Evolutionary conservation across 805 yeast species (phyloP).

Genomic region (Candida alai): DNA sequence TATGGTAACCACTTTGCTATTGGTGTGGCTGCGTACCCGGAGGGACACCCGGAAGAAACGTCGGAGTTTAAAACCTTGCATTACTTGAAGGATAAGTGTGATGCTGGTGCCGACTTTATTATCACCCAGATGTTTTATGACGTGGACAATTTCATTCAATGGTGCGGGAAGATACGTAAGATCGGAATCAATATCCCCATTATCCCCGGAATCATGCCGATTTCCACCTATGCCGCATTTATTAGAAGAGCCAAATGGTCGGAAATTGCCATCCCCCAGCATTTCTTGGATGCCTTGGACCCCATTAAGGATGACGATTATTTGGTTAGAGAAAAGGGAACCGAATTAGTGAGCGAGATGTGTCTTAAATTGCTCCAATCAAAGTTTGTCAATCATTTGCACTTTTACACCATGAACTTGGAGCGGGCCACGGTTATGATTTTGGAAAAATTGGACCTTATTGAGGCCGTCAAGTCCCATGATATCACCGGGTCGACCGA

Average conservation of each 20-base stretch:
- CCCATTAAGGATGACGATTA: slow-evolving; percentile 89
- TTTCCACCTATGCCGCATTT: slow-evolving; percentile 90
- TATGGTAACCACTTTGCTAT: slow-evolving; percentile 90
- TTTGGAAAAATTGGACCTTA: slow-evolving; percentile 65
- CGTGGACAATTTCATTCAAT: slow-evolving; percentile 73
- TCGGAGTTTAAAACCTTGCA: slow-evolving; percentile 45
- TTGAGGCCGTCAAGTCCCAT: slow-evolving; percentile 39
- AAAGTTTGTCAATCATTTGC: slow-evolving; percentile 78
- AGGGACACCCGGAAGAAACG: slow-evolving; percentile 90
- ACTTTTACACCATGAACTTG: slow-evolving; percentile 95
- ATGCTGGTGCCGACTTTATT: slow-evolving; percentile 90
- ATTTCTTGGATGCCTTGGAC: slow-evolving; percentile 65
- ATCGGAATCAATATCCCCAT: slow-evolving; percentile 80
- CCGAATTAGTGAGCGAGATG: slow-evolving; percentile 78
- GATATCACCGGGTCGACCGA: slow-evolving; percentile 38
- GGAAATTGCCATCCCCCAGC: slow-evolving; percentile 72
- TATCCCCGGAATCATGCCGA: slow-evolving; percentile 98
- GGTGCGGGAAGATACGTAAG: slow-evolving; percentile 73
- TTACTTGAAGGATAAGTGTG: slow-evolving; percentile 81
- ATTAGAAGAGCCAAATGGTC: slow-evolving; percentile 95
- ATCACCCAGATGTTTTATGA: slow-evolving; percentile 98
- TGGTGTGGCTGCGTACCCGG: slow-evolving; percentile 97
- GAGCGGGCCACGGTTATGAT: slow-evolving; percentile 89
- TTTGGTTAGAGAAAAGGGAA: slow-evolving; percentile 80
- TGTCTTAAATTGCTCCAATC: slow-evolving; percentile 68